A percentile compares a stretch with the other conserved stretches of the same genome.
Conservation (phyloP, 768 basidiomycete genomes). For the Psilocybe tampanensis region DNA sequence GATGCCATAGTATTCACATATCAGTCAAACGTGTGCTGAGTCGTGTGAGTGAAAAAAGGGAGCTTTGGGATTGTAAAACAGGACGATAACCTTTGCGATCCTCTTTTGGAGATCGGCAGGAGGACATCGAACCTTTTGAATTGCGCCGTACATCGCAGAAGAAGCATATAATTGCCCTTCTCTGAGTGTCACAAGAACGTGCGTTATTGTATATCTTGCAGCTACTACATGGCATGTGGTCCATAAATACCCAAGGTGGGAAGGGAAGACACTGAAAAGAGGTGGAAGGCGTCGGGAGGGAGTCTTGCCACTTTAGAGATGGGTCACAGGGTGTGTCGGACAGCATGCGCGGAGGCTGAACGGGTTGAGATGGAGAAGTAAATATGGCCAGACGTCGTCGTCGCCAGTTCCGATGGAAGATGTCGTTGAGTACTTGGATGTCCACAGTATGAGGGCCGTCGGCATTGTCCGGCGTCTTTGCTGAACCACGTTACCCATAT, state of each 20-base stretch:
- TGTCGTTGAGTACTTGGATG: too few species aligned
- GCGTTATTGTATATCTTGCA: neutral
- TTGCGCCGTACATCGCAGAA: too few species aligned
- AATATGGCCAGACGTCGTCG: neutral
- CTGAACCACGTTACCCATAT: conserved; percentile 41
- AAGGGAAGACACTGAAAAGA: neutral
- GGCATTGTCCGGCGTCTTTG: conserved; percentile 8
- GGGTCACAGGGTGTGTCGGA: neutral
- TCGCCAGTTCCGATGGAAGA: neutral
- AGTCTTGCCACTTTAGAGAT: neutral
- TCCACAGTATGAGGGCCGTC: conserved; percentile 5
- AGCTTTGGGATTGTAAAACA: neutral
- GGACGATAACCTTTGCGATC: neutral
- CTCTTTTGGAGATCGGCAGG: neutral
- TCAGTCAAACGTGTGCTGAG: neutral
- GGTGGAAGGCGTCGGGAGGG: neutral
- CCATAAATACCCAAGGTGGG: neutral
- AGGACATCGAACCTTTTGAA: too few species aligned
- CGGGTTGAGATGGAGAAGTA: neutral
- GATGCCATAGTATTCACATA: neutral
- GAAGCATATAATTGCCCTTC: neutral
- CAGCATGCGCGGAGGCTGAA: neutral
- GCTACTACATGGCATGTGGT: neutral
- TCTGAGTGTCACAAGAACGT: neutral
- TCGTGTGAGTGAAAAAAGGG: neutral